Evolutionary conservation across 2,329 filamentous ascomycete species (phyloP), one percentile per base, ranked within the genome.

Genomic region (Ploettnerulaceae sp.): DNA sequence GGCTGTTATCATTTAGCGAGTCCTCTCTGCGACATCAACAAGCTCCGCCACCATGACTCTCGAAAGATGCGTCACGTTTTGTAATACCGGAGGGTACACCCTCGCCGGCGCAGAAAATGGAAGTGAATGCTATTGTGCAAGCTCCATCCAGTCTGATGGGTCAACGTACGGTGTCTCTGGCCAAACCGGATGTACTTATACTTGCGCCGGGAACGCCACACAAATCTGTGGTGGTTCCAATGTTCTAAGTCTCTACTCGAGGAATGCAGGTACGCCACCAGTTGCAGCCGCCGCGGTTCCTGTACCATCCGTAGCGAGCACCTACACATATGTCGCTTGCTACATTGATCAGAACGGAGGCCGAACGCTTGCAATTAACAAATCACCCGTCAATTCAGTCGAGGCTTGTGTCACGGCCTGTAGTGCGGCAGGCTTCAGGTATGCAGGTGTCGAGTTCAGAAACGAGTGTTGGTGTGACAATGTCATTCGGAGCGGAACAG

Each of bases 401-500:
- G 34, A 36, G 3, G 34, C 34, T 7, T 36, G 34, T 20, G 9
- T 36, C 34, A 36, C 20, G 9, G 20, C 34, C 4, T 36, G 34
- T 11, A 22, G 7, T 36, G 15, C 18, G 5, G 18, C 34, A n/a
- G 14, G 34, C 34, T 36, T 22, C 34, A 36, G 9, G n/a, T 36
- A 18, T n/a, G 34, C 34, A n/a, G 34, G 34, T 22, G 34, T 36
- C 9, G 34, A 36, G 34, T 21, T 22, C 11, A 24, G 34, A 24
- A 36, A 24, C 11, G 34, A 36, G 34, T 36, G 34, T 21, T 36
- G 34, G 34, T 36, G 34, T 9, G 34, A 36, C 11, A 36, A 36
- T 9, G 34, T 21, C 9, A 17, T 36, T 8, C 34, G 20, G 11
- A 18, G 20, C 12, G 17, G 15, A 6, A 36, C 34, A 9, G 9